Base-by-base conservation (phyloP, 1,284 basidiomycete genomes). In the Ceratobasidium sp. region DNA sequence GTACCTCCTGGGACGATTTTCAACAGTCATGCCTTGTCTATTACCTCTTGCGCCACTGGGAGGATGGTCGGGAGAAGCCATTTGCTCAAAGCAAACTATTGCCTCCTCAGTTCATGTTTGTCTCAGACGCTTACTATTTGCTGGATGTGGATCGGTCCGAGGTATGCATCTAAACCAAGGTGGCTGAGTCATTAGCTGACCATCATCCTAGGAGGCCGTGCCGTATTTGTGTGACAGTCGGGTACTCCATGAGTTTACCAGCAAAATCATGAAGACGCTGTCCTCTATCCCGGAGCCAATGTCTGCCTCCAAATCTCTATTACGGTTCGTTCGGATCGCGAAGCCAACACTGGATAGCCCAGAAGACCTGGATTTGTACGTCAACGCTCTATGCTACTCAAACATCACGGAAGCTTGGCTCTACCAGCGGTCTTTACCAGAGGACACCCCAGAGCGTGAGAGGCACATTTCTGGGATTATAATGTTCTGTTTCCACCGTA, bases 111-210 rank as follows among this genome's bases (percentile, higher is more conserved):
- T 92, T 92, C 76, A 83, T 85, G 16, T 82, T 85, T 9, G 83
- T 92, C 55, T 86, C 89, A 26, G 89, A 92, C 80, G 92, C 91
- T 77, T 93, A 93, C 81, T 93, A 91, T 90, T 81, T 86, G 77
- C 80, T 93, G 76, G 92, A 93, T 80, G 84, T 86, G 2, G 90
- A 88, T n/a, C 62, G 72, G 30, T 67, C 74, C 52, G 75, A 75
- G 62, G 75, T 75, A 53, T 57, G 76, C 28, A 45, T 34, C 26
- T 48, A 32, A 16, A 21, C 8, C 34, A 62, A 36, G 34, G 23
- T 50, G 48, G 3, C 5, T 48, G 18, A 23, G 3, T 26, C 39
- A 23, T 16, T 23, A 5, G 72, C 52, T 48, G 34, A 55, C 26
- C 21, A 18, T 45, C 16, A 28, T 4, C 43, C 5, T 70, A 77